These are phyloP conservation scores for Acer campestre DNA, from an alignment of 345 rosid species.

Conservation along the genomic window DNA sequence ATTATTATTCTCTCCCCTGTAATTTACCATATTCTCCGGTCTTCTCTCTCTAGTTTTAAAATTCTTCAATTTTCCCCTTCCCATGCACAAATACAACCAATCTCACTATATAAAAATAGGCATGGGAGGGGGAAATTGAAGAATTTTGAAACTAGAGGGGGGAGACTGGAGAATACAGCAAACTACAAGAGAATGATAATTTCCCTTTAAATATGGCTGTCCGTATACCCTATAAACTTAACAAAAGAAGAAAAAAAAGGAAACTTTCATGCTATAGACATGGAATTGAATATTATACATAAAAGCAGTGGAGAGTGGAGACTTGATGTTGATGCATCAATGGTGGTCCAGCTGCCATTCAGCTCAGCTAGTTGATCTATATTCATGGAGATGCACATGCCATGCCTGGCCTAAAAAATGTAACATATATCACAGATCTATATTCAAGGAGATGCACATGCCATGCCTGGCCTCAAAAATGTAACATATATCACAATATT, in stretches of 20 bases:
- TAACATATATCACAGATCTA: no score
- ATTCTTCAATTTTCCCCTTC: no score
- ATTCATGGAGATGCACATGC: slow-evolving; percentile 1
- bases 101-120: no score
- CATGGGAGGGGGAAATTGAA: no score
- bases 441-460: slow-evolving; percentile 3
- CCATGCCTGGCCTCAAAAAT: background rate
- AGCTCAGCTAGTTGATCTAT: no score
- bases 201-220: background rate
- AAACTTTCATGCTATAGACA: background rate
- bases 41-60: no score
- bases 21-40: no score
- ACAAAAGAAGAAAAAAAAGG: background rate
- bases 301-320: background rate
- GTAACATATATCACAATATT: background rate
- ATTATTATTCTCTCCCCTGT: no score
- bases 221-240: background rate
- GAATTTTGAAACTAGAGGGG: no score
- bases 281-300: background rate
- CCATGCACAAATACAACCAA: no score
- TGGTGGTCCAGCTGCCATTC: background rate
- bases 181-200: no score
- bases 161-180: no score
- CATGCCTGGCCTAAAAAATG: background rate
- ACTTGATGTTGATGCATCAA: background rate